Evolutionary conservation across 192 early-diverging fungal species (phyloP), one percentile per base, ranked within the genome.

Genomic region (Coemansia sp.): DNA sequence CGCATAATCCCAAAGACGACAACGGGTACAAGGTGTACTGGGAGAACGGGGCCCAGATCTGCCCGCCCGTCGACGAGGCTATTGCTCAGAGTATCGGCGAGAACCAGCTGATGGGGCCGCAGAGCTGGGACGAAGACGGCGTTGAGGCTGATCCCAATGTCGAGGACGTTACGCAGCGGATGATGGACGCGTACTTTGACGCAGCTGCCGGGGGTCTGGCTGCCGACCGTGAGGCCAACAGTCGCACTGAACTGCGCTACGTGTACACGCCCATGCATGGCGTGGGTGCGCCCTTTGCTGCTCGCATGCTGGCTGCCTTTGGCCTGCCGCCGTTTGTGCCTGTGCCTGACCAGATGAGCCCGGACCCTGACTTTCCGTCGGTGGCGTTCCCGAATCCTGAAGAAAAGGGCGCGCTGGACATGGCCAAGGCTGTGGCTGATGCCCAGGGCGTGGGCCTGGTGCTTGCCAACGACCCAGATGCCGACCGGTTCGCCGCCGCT

Each of bases 251-350:
- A 44, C 70, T 84, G 49, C 70, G 67, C 47, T 92, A 93, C 75
- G 92, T 92, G 16, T 97, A 97, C 74, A 98, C 94, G 24, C 89
- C 96, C 16, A 97, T 98, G 96, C 96, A 98, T 70, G 96, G 96
- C 60, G 95, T 98, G 34, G 96, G 96, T 24, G 80, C 86, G 9
- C 88, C 87, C 16, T 94, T 90, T 83, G 94, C 92, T 3, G 79
- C 87, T 20, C 78, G 85, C 40, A 87, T 92, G 13, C 86, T 95
- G 64, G 84, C 88, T 57, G 63, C 74, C 12, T 93, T 97, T 73
- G 87, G 87, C 31, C 80, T 97, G 36, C 84, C 88, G 66, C 81
- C 89, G 3, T 91, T 90, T 68, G 79, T 89, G 22, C 64, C 80
- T 10, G 90, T 92, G 5, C 79, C 87, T 12, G 86, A 89, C 66